phyloP scores from a whole-genome alignment of 1,284 basidiomycete genomes.

The Malassezia yamatoensis region DNA sequence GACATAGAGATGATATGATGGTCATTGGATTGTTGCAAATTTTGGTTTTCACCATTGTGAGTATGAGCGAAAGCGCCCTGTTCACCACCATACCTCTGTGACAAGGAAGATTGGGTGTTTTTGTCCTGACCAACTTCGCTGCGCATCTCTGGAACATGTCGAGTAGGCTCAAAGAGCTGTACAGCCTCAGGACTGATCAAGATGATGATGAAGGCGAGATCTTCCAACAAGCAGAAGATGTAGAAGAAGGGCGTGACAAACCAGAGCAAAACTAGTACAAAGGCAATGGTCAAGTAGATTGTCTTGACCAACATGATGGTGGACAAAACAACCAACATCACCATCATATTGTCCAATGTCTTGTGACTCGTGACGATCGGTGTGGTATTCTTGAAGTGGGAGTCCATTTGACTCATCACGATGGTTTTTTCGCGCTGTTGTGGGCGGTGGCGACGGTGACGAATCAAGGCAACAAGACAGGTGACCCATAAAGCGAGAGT shows the following conservation, averaged over 20 bases:
- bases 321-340: constrained; percentile 3
- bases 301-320: constrained; percentile 10
- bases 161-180: constrained; percentile 7
- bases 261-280: constrained; percentile 7
- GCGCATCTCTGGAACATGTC: constrained; percentile 8
- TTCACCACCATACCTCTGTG: too few relatives aligned
- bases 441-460: not conserved
- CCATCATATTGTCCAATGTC: constrained; percentile 11
- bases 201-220: constrained; percentile 6
- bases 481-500: constrained; percentile 8
- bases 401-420: constrained; percentile 7
- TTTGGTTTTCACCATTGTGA: too few relatives aligned
- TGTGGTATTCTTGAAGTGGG: not conserved
- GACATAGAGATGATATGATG: too few relatives aligned
- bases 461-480: constrained; percentile 1
- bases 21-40: too few relatives aligned
- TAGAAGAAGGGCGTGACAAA: constrained; percentile 15
- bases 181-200: constrained; percentile 6
- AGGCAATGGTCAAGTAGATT: constrained; percentile 12
- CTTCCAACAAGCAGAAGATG: constrained; percentile 8
- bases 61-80: too few relatives aligned
- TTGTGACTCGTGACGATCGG: constrained; percentile 11
- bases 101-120: not conserved
- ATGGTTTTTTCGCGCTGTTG: not conserved
- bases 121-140: not conserved